These are phyloP conservation scores for Yamadazyma blattariae DNA, from an alignment of 1,139 yeast species.

Conservation along the genomic window DNA sequence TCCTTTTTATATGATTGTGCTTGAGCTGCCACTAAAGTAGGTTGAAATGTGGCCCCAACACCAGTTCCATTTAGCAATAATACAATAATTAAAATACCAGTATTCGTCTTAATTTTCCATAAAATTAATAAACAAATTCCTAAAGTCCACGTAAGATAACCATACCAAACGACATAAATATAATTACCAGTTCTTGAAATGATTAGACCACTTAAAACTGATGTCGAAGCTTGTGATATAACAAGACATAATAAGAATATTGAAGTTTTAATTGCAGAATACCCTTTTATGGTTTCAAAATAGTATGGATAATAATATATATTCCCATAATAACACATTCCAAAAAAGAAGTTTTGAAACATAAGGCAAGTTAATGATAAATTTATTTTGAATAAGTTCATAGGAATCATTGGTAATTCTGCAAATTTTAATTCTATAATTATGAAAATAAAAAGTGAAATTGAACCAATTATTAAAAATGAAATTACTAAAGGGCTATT, in stretches of 20 bases:
- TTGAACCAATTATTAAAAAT: conserved; percentile 45
- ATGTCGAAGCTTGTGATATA: conserved; percentile 34
- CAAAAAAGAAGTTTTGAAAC: conserved; percentile 45
- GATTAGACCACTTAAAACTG: conserved; percentile 41
- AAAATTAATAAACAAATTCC: conserved; percentile 36
- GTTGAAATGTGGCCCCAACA: conserved; percentile 26
- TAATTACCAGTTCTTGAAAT: conserved; percentile 45
- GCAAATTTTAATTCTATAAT: conserved; percentile 48
- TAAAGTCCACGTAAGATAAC: conserved; percentile 42
- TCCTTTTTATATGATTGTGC: conserved; percentile 50
- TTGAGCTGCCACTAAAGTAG: conserved; percentile 51
- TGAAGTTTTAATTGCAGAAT: conserved; percentile 35
- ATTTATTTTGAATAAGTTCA: conserved; percentile 39
- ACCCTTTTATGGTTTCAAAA: conserved; percentile 45
- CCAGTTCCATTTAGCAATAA: conserved; percentile 47
- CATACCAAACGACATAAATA: conserved; percentile 36
- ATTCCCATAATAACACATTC: conserved; percentile 45
- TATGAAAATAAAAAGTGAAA: conserved; percentile 36
- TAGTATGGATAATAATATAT: conserved; percentile 49
- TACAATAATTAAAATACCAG: conserved; percentile 30
- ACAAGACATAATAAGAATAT: conserved; percentile 42
- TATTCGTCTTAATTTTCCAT: conserved; percentile 27
- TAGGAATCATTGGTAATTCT: conserved; percentile 54
- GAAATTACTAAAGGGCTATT: conserved; percentile 43
- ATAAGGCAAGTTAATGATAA: conserved; percentile 40